Percentiles rank a stretch among this genome's conserved stretches.
phyloP scores from a whole-genome alignment of 257 asterid species.

The Rauvolfia tetraphylla region DNA sequence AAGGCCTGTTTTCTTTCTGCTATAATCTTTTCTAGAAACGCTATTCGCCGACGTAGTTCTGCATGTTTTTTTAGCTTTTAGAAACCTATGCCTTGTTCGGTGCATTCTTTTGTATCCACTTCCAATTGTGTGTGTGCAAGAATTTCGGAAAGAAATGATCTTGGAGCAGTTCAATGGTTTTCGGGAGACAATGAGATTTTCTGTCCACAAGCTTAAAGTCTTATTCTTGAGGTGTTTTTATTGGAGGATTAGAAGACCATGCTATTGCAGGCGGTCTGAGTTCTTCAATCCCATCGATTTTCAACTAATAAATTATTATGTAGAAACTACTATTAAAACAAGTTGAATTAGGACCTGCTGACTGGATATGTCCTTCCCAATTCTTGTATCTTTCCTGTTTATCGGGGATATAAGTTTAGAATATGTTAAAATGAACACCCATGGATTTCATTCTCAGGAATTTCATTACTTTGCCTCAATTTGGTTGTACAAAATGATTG shows the following conservation, averaged over 20 bases:
- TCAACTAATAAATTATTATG: not conserved
- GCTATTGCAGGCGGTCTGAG: not conserved
- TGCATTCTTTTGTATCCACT: not conserved
- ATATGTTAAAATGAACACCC: not conserved
- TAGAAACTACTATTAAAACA: not conserved
- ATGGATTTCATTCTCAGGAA: not conserved
- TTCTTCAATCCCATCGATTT: not conserved
- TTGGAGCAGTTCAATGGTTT: not conserved
- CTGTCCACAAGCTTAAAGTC: not conserved
- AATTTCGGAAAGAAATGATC: not conserved
- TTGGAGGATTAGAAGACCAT: not conserved
- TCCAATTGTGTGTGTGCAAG: not conserved
- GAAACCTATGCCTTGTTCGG: not conserved
- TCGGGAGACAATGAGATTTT: not conserved
- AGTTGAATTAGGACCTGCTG: not conserved
- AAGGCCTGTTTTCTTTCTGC: slow-evolving; percentile 14
- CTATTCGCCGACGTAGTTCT: not conserved
- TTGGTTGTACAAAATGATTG: not conserved
- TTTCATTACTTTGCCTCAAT: not conserved
- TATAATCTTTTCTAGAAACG: too few species aligned
- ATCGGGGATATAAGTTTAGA: not conserved
- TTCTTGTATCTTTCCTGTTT: not conserved
- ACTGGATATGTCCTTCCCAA: not conserved
- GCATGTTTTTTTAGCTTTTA: not conserved
- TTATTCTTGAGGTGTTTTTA: not conserved